A percentile compares a stretch with the other conserved stretches of the same genome.
Evolutionary conservation across 179 eudicot species (phyloP).

Genomic region (Drosera spatulata): DNA sequence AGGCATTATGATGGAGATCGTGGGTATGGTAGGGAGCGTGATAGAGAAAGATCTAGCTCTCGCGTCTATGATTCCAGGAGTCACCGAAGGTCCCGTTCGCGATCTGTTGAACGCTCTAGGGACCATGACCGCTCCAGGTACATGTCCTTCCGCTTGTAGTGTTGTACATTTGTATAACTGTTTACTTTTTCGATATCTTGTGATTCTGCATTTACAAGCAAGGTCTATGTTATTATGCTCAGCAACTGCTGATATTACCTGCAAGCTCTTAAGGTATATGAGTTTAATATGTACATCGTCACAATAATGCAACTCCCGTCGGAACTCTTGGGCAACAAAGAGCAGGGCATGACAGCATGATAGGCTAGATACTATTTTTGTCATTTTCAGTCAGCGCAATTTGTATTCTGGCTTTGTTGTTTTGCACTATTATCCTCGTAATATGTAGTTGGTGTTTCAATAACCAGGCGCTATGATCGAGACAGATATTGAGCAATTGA

Average conservation of each 20-base stretch:
- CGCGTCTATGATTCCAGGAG: constrained; percentile 75
- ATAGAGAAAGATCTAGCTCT: constrained; percentile 58
- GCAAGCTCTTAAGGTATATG: too few species aligned
- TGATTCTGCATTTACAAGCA: too few species aligned
- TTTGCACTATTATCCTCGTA: not conserved
- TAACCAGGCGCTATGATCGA: constrained; percentile 33
- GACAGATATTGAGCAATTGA: constrained; percentile 17
- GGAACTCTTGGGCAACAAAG: too few species aligned
- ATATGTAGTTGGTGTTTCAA: not conserved
- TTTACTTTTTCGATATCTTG: too few species aligned
- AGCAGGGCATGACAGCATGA: too few species aligned
- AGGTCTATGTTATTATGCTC: too few species aligned
- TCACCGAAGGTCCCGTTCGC: constrained; percentile 84
- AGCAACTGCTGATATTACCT: too few species aligned
- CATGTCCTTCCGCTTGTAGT: not conserved
- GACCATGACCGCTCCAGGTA: constrained; percentile 58
- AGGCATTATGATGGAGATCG: constrained; percentile 55
- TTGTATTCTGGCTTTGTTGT: not conserved
- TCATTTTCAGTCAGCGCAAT: not conserved
- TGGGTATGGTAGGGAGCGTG: constrained; percentile 43
- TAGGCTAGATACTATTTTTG: not conserved
- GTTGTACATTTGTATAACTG: too few species aligned
- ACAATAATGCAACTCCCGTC: too few species aligned
- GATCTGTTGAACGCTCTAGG: constrained; percentile 68
- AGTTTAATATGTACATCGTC: too few species aligned